Conservation (phyloP, 2,329 filamentous ascomycete species). For the Calonectria fujianensis region DNA sequence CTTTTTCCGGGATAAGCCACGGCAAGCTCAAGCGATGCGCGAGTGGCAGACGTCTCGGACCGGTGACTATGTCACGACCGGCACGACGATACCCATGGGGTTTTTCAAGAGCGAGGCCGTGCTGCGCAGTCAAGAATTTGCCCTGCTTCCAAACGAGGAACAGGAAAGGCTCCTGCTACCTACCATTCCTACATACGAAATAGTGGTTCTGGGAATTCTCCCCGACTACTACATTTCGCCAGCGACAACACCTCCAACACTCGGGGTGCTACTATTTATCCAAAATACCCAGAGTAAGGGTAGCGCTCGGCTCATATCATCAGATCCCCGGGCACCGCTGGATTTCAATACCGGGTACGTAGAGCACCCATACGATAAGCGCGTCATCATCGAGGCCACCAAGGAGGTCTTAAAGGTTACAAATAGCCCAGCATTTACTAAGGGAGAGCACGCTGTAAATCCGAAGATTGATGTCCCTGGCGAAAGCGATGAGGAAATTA, state of each 20-base stretch:
- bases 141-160: conserved; percentile 65
- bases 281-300: conserved; percentile 74
- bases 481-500: conserved; percentile 72
- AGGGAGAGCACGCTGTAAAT: conserved; percentile 41
- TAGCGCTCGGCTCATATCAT: conserved; percentile 70
- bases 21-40: conserved; percentile 66
- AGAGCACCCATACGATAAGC: conserved; percentile 72
- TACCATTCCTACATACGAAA: conserved; percentile 75
- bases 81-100: conserved; percentile 63
- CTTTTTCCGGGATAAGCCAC: conserved; percentile 66
- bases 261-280: conserved; percentile 67
- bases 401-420: conserved; percentile 65
- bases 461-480: conserved; percentile 65
- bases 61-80: conserved; percentile 63
- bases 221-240: conserved; percentile 66
- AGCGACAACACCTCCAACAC: conserved; percentile 57
- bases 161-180: conserved; percentile 67
- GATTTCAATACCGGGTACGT: conserved; percentile 73
- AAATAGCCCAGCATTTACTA: conserved; percentile 64
- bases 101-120: conserved; percentile 67
- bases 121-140: conserved; percentile 67
- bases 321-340: conserved; percentile 70
- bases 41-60: conserved; percentile 68
- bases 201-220: conserved; percentile 65
- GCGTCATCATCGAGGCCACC: conserved; percentile 68